Evolutionary conservation across 2,329 filamentous ascomycete genomes (phyloP).

Genomic region (Talaromyces sp.): DNA sequence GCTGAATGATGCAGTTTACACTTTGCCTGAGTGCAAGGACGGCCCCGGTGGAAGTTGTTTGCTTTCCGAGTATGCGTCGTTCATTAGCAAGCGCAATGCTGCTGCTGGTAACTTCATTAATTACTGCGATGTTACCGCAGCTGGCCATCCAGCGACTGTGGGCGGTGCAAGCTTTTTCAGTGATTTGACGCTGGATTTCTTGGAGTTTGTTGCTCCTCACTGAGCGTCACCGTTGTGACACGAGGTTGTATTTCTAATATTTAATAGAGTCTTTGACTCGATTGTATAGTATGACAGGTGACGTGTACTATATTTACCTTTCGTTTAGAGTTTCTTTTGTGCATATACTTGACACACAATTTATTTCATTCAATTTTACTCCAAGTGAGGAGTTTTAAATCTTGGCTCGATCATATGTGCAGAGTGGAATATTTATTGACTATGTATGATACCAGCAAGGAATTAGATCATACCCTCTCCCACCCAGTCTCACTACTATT

Average conservation of each 20-base stretch:
- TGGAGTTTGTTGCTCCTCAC: conserved; percentile 30
- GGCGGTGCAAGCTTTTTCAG: conserved; percentile 27
- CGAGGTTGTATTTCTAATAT: background rate
- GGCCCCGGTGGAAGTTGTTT: conserved; percentile 57
- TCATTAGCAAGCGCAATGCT: conserved; percentile 47
- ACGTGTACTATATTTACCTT: background rate
- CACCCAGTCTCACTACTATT: conserved; percentile 36
- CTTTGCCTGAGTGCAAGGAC: conserved; percentile 53
- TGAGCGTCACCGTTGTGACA: background rate
- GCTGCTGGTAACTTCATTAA: conserved; percentile 49
- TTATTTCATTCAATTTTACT: background rate
- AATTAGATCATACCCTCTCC: conserved; percentile 30
- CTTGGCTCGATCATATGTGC: too few species aligned
- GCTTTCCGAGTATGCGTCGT: conserved; percentile 45
- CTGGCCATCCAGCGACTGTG: conserved; percentile 22
- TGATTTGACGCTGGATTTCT: conserved; percentile 28
- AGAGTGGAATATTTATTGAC: conserved; percentile 2
- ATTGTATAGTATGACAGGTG: background rate
- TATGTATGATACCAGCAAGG: background rate
- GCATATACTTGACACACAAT: background rate
- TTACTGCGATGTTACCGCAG: conserved; percentile 27
- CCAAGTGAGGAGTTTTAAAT: too few species aligned
- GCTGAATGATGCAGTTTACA: conserved; percentile 63
- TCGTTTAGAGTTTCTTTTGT: background rate
- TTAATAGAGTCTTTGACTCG: background rate